Base-by-base conservation (phyloP, 306 rosid species). In the Comarum palustre region DNA sequence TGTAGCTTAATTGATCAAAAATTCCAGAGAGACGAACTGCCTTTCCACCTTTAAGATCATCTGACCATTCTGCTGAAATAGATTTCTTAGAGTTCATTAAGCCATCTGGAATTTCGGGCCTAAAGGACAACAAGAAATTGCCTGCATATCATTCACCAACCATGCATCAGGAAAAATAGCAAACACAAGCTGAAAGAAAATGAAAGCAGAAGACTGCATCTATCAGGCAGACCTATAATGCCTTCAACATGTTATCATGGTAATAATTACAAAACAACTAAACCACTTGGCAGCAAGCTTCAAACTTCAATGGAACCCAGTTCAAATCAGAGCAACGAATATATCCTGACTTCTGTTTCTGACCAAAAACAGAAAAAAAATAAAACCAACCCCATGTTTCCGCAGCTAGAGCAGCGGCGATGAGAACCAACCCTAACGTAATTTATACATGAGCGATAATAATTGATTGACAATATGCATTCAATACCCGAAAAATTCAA, bases 11-110 rank as follows among this genome's bases (percentile, higher is more conserved):
- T 78, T 91, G 88, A 74, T 91, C 89, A 77, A 94, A 84, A 80
- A 91, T 63, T 81, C 98, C 98, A 82, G 96, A 87, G 64, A 94
- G 85, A 75, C 66, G 82, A 64, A 89, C 92, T 68, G 96, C 96
- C 84, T 94, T 94, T 73, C 92, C 96, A 77, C 98, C 98, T 85
- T 84, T 84, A 82, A 94, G 77, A 75, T 82, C 78, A 68, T 83
- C 88, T 8, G 98, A 91, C 98, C 96, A 94, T 77, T 86, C 98
- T 27, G 72, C 84, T 27, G 90, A 83, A 69, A 81, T 69, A 72
- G 88, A 76, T 57, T 78, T 76, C 79, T 76, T 78, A 43, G 81
- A 77, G 69, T 82, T 84, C 72, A 76, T 72, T 36, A 77, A 75
- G 69, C 81, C 86, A 77, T 85, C 84, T 25, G 84, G 54, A 73